These are phyloP conservation scores for Cercophora newfieldiana DNA, from an alignment of 495 filamentous ascomycete species.

Conservation along the genomic window DNA sequence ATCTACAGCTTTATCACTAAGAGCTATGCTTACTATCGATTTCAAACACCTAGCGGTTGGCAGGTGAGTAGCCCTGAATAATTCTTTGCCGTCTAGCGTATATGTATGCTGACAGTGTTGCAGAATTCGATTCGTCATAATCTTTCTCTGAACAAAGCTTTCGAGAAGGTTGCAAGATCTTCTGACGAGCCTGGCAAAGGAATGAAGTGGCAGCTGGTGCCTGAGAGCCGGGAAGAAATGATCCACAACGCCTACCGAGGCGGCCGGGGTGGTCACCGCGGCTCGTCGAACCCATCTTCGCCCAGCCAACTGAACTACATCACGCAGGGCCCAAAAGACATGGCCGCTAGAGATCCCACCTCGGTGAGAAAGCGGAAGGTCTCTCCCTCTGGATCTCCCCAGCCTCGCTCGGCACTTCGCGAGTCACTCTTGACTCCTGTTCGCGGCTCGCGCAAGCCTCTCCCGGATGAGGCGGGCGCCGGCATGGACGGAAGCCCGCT, in stretches of 20 bases:
- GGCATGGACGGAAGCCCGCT: conserved; percentile 56
- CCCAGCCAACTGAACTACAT: conserved; percentile 54
- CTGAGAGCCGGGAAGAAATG: conserved; percentile 75
- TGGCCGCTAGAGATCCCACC: conserved; percentile 43
- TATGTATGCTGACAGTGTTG: conserved; percentile 23
- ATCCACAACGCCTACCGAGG: conserved; percentile 47
- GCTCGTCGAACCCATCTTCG: conserved; percentile 58
- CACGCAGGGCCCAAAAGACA: conserved; percentile 47
- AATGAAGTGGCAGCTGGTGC: conserved; percentile 95
- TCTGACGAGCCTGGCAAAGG: conserved; percentile 97
- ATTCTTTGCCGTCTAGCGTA: neutral
- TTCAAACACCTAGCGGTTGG: conserved; percentile 75
- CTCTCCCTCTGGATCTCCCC: conserved; percentile 51
- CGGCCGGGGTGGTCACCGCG: conserved; percentile 58
- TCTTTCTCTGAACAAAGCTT: conserved; percentile 87
- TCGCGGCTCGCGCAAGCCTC: conserved; percentile 57
- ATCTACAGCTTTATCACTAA: conserved; percentile 92
- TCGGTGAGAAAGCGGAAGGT: conserved; percentile 52
- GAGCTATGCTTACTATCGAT: conserved; percentile 86
- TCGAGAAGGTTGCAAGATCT: conserved; percentile 84
- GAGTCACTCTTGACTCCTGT: conserved; percentile 58
- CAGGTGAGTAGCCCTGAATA: conserved; percentile 58
- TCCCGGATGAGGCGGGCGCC: conserved; percentile 40
- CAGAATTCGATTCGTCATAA: conserved; percentile 97
- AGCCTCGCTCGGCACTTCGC: conserved; percentile 45